Evolutionary conservation across 2,329 filamentous ascomycete species (phyloP), one percentile per base, ranked within the genome.

Genomic region (Sclerotinia glacialis): DNA sequence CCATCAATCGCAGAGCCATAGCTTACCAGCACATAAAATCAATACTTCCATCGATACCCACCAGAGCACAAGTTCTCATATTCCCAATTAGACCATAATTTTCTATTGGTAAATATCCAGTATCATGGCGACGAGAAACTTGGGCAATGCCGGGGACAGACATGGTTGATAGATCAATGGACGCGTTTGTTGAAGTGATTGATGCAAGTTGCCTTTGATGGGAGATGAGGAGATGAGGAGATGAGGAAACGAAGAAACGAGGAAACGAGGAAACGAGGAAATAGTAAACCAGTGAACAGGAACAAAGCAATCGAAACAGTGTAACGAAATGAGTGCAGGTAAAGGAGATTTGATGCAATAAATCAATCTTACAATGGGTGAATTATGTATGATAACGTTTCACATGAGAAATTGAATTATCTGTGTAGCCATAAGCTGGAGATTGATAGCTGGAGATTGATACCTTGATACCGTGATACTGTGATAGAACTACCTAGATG

Each of bases 61-160:
- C 83, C n/a, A 92, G 79, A 18, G 89, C 89, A 79, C 88, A 91
- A 0, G 89, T 93, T 72, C 88, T 84, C 89, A 93, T 91, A 74
- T 92, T 92, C 31, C 90, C 90, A 72, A 93, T 91, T 77, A 93
- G 83, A 65, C 90, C 90, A 81, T 92, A 92, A 77, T 92, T 86
- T 74, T 92, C 89, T 70, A 92, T 90, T 47, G 75, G 75, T 28
- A 77, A 69, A 62, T 76, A 77, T 23, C 75, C 75, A 7, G 70
- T 74, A 6, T 64, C 63, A 52, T 67, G 63, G 28, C 73, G 69
- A 34, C 72, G 67, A 47, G 54, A 64, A 18, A 14, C 40, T 26
- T 66, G 65, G 11, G 65, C 50, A 26, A 47, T 28, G 18, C 62
- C 28, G 21, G 49, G 62, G 23, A 49, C 53, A 16, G 34, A 34